Percentiles rank a stretch among this genome's conserved stretches.
These are phyloP conservation scores for Sporopachydermia lactativora DNA, from an alignment of 805 yeast species.

Conservation along the genomic window DNA sequence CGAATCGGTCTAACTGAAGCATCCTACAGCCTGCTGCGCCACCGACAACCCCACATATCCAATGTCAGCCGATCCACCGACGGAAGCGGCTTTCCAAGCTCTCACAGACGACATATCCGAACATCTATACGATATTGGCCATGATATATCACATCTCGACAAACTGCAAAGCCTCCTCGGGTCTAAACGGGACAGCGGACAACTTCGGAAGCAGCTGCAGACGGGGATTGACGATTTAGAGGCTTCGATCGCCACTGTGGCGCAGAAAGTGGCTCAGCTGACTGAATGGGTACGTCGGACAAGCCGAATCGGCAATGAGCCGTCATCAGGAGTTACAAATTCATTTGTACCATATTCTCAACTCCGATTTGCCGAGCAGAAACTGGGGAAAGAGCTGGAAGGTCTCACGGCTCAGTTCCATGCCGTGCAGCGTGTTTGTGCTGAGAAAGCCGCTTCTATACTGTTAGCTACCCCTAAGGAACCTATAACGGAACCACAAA, in stretches of 20 bases:
- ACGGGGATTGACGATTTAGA: not conserved
- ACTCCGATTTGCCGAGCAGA: conserved; percentile 28
- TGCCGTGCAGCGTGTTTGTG: conserved; percentile 29
- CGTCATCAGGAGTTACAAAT: not conserved
- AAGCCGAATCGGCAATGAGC: not conserved
- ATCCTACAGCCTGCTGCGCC: too few relatives aligned
- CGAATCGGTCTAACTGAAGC: too few relatives aligned
- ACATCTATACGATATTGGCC: not conserved
- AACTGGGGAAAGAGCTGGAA: conserved; percentile 41
- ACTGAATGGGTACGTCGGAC: not conserved
- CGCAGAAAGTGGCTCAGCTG: not conserved
- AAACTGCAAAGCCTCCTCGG: not conserved
- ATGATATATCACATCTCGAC: not conserved
- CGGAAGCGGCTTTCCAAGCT: not conserved
- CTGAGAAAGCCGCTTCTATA: conserved; percentile 30
- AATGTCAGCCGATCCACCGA: too few relatives aligned
- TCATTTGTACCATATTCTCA: not conserved
- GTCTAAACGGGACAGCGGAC: not conserved
- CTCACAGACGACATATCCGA: not conserved
- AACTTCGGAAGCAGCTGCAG: not conserved
- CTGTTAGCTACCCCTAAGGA: conserved; percentile 10
- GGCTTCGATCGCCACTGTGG: not conserved
- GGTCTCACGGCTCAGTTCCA: conserved; percentile 34
- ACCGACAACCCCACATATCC: too few relatives aligned
- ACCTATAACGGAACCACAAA: too few relatives aligned